These are phyloP conservation scores for Colletotrichum sp. DNA, from an alignment of 2,329 filamentous ascomycete species.

Conservation along the genomic window DNA sequence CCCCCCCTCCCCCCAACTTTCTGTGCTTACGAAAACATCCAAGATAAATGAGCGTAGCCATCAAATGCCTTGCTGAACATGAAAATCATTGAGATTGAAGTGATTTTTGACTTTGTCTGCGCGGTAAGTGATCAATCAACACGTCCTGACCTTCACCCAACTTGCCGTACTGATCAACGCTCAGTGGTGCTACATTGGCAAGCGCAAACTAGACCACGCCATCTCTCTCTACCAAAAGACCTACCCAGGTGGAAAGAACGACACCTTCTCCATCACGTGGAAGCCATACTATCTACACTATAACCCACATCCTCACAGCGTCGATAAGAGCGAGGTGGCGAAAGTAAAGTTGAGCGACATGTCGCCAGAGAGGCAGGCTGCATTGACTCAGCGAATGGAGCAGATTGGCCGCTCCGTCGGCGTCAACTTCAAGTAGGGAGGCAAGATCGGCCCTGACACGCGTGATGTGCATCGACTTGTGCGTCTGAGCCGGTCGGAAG, in stretches of 20 bases:
- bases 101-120: slow-evolving; percentile 36
- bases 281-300: slow-evolving; percentile 41
- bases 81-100: slow-evolving; percentile 26
- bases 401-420: slow-evolving; percentile 33
- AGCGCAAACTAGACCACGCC: slow-evolving; percentile 39
- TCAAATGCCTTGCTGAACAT: background rate
- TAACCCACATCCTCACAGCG: slow-evolving; percentile 24
- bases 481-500: slow-evolving; percentile 24
- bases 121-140: slow-evolving; percentile 23
- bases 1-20: too few species aligned
- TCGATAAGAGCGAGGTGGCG: slow-evolving; percentile 26
- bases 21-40: too few species aligned
- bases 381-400: slow-evolving; percentile 29
- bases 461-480: slow-evolving; percentile 37
- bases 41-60: too few species aligned
- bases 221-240: slow-evolving; percentile 42
- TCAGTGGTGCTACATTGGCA: slow-evolving; percentile 46
- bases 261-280: slow-evolving; percentile 40
- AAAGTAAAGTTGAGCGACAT: slow-evolving; percentile 27
- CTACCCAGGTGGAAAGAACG: slow-evolving; percentile 39
- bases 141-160: too few species aligned
- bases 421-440: slow-evolving; percentile 36
- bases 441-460: slow-evolving; percentile 36
- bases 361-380: slow-evolving; percentile 28
- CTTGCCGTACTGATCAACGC: too few species aligned